Conservation (phyloP, 345 rosid species). For the Camelina sativa region DNA sequence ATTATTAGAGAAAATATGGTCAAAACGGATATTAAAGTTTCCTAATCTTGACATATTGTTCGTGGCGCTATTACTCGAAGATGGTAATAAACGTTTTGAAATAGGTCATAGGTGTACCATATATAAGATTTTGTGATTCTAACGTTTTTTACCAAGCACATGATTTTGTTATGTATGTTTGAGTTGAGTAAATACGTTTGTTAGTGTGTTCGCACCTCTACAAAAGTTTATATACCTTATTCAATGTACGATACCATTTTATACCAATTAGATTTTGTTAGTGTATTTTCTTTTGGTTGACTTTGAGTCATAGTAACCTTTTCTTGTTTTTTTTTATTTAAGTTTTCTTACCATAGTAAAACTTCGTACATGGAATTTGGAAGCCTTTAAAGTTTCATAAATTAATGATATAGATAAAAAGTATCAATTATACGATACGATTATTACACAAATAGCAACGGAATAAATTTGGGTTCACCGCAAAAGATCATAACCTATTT, state of each 20-base stretch:
- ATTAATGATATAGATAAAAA: neutral
- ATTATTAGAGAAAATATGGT: neutral
- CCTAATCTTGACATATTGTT: neutral
- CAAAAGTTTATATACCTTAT: too few relatives aligned
- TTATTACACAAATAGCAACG: constrained; percentile 19
- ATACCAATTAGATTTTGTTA: neutral
- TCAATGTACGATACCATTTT: too few relatives aligned
- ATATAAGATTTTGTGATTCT: neutral
- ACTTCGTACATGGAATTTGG: neutral
- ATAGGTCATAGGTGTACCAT: neutral
- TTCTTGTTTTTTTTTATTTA: too few relatives aligned
- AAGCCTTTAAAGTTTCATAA: constrained; percentile 3
- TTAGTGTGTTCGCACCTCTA: neutral
- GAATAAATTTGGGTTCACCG: constrained; percentile 7
- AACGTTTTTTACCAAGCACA: neutral
- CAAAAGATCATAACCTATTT: constrained; percentile 21
- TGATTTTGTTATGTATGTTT: neutral
- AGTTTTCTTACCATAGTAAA: neutral
- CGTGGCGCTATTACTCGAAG: neutral
- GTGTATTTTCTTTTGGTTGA: neutral
- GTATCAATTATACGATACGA: constrained; percentile 1
- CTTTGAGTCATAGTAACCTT: neutral
- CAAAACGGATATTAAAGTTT: neutral
- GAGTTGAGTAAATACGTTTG: neutral
- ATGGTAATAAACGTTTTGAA: neutral